These are phyloP conservation scores for Penicillium coffeae DNA, from an alignment of 495 filamentous ascomycete genomes.

Conservation along the genomic window DNA sequence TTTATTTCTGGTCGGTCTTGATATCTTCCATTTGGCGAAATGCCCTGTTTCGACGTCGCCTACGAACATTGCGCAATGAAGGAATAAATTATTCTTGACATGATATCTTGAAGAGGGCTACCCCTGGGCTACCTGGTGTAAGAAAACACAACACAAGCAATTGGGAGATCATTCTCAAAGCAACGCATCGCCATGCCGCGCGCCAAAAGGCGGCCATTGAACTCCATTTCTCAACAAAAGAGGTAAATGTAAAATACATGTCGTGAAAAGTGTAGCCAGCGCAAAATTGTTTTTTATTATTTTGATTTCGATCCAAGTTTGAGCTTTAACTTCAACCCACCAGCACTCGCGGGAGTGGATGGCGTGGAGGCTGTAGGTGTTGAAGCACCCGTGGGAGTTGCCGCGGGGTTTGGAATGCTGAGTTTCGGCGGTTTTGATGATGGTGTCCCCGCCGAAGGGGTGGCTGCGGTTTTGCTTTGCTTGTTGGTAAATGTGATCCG, in stretches of 20 bases:
- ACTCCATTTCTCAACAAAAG: conserved; percentile 2
- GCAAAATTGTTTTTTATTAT: conserved; percentile 26
- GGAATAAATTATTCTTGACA: neutral
- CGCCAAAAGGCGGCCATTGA: neutral
- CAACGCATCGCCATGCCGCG: neutral
- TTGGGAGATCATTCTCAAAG: neutral
- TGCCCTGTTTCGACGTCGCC: too few species aligned
- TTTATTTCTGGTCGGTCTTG: conserved; percentile 8
- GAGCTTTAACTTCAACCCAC: conserved; percentile 42
- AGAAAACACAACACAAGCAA: neutral
- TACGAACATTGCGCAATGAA: too few species aligned
- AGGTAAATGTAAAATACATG: conserved; percentile 20
- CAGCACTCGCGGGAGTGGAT: conserved; percentile 33
- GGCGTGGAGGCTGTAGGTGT: conserved; percentile 25
- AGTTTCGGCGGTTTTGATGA: conserved; percentile 31
- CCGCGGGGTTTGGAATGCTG: conserved; percentile 33
- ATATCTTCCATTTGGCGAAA: too few species aligned
- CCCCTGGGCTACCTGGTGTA: too few species aligned
- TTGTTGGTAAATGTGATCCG: conserved; percentile 49
- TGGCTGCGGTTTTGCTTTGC: conserved; percentile 30
- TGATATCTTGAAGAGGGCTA: neutral
- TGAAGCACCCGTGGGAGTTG: conserved; percentile 14
- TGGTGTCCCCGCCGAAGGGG: conserved; percentile 21
- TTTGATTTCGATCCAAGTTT: conserved; percentile 39
- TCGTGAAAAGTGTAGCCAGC: conserved; percentile 5